These are phyloP conservation scores for Dryas alaskensis DNA, from an alignment of 306 rosid species.

Conservation along the genomic window DNA sequence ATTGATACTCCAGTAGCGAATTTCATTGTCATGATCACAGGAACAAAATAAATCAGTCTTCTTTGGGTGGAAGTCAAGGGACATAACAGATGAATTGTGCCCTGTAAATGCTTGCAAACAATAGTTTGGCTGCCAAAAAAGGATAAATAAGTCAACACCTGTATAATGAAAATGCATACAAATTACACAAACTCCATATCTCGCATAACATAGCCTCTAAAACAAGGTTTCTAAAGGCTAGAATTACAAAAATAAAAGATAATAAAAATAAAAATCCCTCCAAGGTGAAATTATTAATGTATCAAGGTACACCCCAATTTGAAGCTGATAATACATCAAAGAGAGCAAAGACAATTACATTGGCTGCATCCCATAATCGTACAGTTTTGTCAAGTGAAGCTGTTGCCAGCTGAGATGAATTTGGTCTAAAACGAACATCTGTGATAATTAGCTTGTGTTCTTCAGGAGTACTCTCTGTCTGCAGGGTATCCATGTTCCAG, in stretches of 20 bases:
- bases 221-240: background rate
- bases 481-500: conserved; percentile 91
- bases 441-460: conserved; percentile 69
- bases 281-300: background rate
- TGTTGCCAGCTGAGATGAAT: conserved; percentile 86
- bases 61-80: conserved; percentile 95
- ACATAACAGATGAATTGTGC: conserved; percentile 64
- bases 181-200: background rate
- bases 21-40: conserved; percentile 75
- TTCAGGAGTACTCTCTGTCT: conserved; percentile 69
- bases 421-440: conserved; percentile 91
- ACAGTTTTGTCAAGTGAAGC: conserved; percentile 82
- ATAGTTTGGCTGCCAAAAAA: conserved; percentile 74
- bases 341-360: conserved; percentile 43
- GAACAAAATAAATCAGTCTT: conserved; percentile 82
- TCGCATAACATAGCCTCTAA: background rate
- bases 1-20: conserved; percentile 67
- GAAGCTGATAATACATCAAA: background rate
- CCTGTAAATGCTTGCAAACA: conserved; percentile 47
- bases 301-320: too few species aligned
- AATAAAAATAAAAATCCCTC: background rate
- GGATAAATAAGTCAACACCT: conserved; percentile 4
- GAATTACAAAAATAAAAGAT: background rate
- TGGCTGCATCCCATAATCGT: conserved; percentile 90
- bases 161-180: background rate